Conservation (phyloP, 1,284 basidiomycete genomes). For the Wallemia mellicola region DNA sequence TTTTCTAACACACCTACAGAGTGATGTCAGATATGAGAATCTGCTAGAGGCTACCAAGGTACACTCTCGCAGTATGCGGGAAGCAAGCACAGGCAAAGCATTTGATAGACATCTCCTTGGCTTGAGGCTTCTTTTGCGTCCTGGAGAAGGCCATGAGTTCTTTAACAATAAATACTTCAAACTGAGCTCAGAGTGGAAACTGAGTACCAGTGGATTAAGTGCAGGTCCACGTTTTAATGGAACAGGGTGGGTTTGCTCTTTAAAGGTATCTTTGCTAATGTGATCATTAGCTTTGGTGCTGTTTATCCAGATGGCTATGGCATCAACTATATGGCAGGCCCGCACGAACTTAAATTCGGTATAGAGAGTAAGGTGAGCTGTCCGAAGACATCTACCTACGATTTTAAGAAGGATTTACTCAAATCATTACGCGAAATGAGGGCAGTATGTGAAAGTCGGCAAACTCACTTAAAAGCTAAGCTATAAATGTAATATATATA, state of each 20-base stretch:
- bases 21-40: constrained; percentile 21
- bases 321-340: constrained; percentile 65
- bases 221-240: constrained; percentile 65
- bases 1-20: constrained; percentile 13
- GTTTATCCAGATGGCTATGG: constrained; percentile 60
- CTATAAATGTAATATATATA: background rate
- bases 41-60: constrained; percentile 38
- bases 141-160: constrained; percentile 20
- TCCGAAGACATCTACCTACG: constrained; percentile 34
- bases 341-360: constrained; percentile 64
- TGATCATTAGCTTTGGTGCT: constrained; percentile 39
- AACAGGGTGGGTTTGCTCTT: constrained; percentile 32
- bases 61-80: constrained; percentile 45
- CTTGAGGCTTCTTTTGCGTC: constrained; percentile 32
- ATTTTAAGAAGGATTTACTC: constrained; percentile 35
- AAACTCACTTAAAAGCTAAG: background rate
- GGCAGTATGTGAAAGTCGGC: constrained; percentile 20
- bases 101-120: constrained; percentile 80
- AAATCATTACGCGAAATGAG: constrained; percentile 44
- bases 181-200: constrained; percentile 54
- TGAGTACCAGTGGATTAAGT: constrained; percentile 72
- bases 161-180: constrained; percentile 54
- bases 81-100: constrained; percentile 53
- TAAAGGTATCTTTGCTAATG: constrained; percentile 9
- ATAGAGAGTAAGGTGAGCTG: constrained; percentile 65